phyloP scores from a whole-genome alignment of 2,329 filamentous ascomycete species.

The Diplodia scrobiculata region DNA sequence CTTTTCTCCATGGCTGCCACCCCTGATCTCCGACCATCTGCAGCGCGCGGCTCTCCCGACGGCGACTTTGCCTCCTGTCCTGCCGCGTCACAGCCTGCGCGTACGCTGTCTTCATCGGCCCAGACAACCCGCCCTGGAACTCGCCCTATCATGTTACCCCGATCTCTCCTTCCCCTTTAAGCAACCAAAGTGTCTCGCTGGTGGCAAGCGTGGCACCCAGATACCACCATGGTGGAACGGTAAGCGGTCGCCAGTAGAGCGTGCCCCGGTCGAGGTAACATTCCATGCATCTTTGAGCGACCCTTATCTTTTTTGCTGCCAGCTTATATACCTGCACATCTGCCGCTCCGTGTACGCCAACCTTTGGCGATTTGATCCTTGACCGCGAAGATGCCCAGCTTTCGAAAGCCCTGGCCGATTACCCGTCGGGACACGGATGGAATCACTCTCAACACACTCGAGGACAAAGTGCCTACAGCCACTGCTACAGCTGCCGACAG shows the following conservation, averaged over 20 bases:
- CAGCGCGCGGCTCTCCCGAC: not conserved
- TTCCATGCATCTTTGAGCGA: not conserved
- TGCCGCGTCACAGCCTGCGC: conserved; percentile 3
- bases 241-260: not conserved
- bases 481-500: not conserved
- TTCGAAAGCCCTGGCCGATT: conserved; percentile 18
- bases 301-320: not conserved
- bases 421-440: conserved; percentile 17
- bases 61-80: not conserved
- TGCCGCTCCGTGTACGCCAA: not conserved
- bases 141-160: not conserved
- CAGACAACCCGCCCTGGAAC: not conserved
- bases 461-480: conserved; percentile 11
- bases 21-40: too few relatives aligned
- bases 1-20: not conserved
- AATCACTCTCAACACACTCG: conserved; percentile 6
- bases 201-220: not conserved
- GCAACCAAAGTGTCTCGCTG: not conserved
- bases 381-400: conserved; percentile 15
- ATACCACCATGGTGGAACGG: not conserved
- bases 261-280: conserved; percentile 17
- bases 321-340: not conserved
- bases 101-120: not conserved
- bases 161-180: conserved; percentile 10
- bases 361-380: not conserved